Conservation (phyloP, 75 land plant genomes). For the Gnetum montanum region DNA sequence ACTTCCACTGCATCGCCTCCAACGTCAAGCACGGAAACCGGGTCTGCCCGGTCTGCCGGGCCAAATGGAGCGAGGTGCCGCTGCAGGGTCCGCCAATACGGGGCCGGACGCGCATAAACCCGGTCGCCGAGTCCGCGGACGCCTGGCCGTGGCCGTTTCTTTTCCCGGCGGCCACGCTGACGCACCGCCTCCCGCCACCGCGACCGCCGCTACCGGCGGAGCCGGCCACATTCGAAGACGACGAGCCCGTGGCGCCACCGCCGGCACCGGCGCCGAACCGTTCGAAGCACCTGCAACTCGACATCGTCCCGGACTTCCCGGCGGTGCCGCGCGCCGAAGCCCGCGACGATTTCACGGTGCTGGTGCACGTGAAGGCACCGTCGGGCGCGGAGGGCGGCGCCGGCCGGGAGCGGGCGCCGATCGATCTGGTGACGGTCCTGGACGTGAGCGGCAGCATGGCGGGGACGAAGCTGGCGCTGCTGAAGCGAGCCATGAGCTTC, state of each 20-base stretch:
- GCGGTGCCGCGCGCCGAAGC: conserved; percentile 30
- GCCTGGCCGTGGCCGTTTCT: not conserved
- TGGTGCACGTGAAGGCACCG: conserved; percentile 76
- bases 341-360: conserved; percentile 35
- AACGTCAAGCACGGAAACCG: conserved; percentile 82
- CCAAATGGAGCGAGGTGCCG: conserved; percentile 88
- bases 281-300: conserved; percentile 26
- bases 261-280: conserved; percentile 4
- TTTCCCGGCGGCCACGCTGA: conserved; percentile 18
- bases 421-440: conserved; percentile 91
- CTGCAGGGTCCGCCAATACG: conserved; percentile 33
- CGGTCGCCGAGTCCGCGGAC: conserved; percentile 17
- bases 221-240: conserved; percentile 58
- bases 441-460: conserved; percentile 99
- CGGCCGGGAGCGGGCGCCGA: conserved; percentile 43
- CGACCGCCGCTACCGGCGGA: conserved; percentile 29
- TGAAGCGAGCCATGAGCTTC: conserved; percentile 76
- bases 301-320: conserved; percentile 48
- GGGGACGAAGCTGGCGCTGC: conserved; percentile 71
- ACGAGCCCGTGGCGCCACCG: conserved; percentile 39
- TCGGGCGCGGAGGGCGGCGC: not conserved
- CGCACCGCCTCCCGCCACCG: conserved; percentile 29
- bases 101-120: conserved; percentile 15
- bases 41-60: conserved; percentile 84
- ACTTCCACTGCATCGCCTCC: conserved; percentile 82